Evolutionary conservation across 352 stramenopile genomes (phyloP).

Genomic region (Phytophthora cactorum): DNA sequence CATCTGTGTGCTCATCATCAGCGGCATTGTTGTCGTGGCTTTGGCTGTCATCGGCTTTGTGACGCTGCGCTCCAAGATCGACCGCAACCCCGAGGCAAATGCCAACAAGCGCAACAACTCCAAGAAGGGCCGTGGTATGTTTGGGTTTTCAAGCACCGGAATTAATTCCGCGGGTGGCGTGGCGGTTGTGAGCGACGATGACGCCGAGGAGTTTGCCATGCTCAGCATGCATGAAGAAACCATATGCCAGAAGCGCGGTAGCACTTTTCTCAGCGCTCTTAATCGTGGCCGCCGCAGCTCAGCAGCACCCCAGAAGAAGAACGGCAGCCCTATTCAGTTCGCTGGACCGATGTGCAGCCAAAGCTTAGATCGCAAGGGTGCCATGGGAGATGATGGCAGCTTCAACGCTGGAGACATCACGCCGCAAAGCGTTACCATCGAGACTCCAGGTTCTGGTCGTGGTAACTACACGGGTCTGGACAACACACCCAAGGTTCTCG

Average conservation of each 20-base stretch:
- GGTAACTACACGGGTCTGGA: slow-evolving; percentile 40
- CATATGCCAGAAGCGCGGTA: slow-evolving; percentile 53
- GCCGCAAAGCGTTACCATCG: slow-evolving; percentile 34
- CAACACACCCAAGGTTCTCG: slow-evolving; percentile 34
- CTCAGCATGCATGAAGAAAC: slow-evolving; percentile 74
- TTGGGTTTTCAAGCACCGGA: slow-evolving; percentile 37
- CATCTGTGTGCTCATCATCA: slow-evolving; percentile 73
- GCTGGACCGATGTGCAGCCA: slow-evolving; percentile 53
- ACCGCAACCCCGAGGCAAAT: slow-evolving; percentile 32
- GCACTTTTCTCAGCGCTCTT: slow-evolving; percentile 61
- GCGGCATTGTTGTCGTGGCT: slow-evolving; percentile 69
- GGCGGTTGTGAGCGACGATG: slow-evolving; percentile 37
- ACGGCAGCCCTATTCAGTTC: slow-evolving; percentile 51
- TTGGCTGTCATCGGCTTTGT: slow-evolving; percentile 70
- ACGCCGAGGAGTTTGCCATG: slow-evolving; percentile 83
- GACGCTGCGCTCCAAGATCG: slow-evolving; percentile 58
- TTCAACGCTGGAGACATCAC: slow-evolving; percentile 32
- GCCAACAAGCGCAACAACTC: slow-evolving; percentile 28
- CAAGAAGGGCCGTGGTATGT: slow-evolving; percentile 38
- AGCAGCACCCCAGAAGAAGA: slow-evolving; percentile 31
- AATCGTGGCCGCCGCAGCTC: slow-evolving; percentile 30
- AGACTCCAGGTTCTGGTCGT: slow-evolving; percentile 33
- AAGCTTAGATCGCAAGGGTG: slow-evolving; percentile 50
- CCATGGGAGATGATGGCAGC: slow-evolving; percentile 27
- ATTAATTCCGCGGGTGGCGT: slow-evolving; percentile 33